These are phyloP conservation scores for Serendipita indica DNA, from an alignment of 768 basidiomycete genomes.

Conservation along the genomic window DNA sequence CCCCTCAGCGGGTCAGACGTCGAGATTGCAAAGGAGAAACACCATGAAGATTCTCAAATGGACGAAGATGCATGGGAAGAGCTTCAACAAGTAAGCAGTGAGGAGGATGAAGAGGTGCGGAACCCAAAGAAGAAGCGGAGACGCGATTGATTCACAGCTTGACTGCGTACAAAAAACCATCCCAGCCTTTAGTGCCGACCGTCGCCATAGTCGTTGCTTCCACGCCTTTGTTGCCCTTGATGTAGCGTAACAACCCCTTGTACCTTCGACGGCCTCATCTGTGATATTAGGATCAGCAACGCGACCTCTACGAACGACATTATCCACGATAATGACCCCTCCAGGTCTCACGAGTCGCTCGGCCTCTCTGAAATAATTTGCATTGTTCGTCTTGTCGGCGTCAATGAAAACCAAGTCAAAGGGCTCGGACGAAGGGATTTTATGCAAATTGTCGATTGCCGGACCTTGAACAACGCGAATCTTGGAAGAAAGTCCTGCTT, in stretches of 20 bases:
- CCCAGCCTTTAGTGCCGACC: slow-evolving; percentile 38
- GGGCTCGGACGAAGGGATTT: slow-evolving; percentile 31
- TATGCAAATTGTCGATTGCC: slow-evolving; percentile 35
- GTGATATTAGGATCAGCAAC: slow-evolving; percentile 29
- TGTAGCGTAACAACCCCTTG: slow-evolving; percentile 30
- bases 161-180: slow-evolving; percentile 37
- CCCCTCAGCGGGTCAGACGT: background rate
- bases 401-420: slow-evolving; percentile 63
- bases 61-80: slow-evolving; percentile 56
- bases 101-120: background rate
- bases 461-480: slow-evolving; percentile 37
- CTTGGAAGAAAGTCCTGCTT: slow-evolving; percentile 36
- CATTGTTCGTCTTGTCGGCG: slow-evolving; percentile 46
- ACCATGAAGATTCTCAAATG: slow-evolving; percentile 17
- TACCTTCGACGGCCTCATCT: slow-evolving; percentile 30
- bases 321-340: slow-evolving; percentile 52
- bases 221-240: slow-evolving; percentile 37
- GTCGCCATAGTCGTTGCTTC: slow-evolving; percentile 38
- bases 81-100: slow-evolving; percentile 28
- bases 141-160: slow-evolving; percentile 13
- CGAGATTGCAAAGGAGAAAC: slow-evolving; percentile 10
- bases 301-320: slow-evolving; percentile 37
- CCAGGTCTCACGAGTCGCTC: slow-evolving; percentile 45
- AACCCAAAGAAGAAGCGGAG: background rate
- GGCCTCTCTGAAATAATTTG: slow-evolving; percentile 42